Evolutionary conservation across 495 filamentous ascomycete genomes (phyloP), one percentile per base, ranked within the genome.

Genomic region (Penicillium mononematosum): DNA sequence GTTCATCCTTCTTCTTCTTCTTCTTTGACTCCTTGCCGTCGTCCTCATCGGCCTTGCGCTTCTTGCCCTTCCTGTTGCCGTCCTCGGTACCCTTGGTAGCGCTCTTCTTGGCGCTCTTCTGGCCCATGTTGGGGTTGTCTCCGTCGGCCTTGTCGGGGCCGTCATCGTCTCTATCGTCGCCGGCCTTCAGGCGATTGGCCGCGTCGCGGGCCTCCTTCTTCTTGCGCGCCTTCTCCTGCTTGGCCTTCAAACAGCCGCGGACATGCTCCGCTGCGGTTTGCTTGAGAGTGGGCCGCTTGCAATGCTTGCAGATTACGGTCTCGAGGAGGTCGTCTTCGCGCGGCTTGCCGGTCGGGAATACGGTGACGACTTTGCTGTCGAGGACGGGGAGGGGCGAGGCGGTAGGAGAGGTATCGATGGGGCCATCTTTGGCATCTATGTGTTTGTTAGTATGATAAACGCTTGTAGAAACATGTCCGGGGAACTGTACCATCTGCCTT

Each of bases 1-100:
- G 80, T 53, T 91, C 90, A 59, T 98, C 93, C 71, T 97, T 94
- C 74, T 96, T 96, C 75, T 83, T 82, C 66, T 94, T 91, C 75
- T 96, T 96, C 83, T 97, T 97, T 5, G 87, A 84, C 58, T 85
- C 88, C 67, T 85, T 84, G 56, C 64, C 71, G 46, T 83, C 83
- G 46, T 91, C 88, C 54, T 77, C 87, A 47, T 93, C 92, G 31
- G 91, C 87, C 76, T 98, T 98, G 53, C 93, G 82, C 80, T 97
- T 98, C 84, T 96, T 97, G 32, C 86, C 86, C 70, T 88, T 92
- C 64, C 84, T 87, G 8, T 81, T 81, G 0, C 78, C 81, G 45
- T 82, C 82, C 34, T 78, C 77, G 42, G 86, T 78, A 0, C 81
- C 81, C 74, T 88, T 88, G 17, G 73, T 82, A 0, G 86, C 84